phyloP scores from a whole-genome alignment of 208 protist species.

The Leishmania amazonensis region DNA sequence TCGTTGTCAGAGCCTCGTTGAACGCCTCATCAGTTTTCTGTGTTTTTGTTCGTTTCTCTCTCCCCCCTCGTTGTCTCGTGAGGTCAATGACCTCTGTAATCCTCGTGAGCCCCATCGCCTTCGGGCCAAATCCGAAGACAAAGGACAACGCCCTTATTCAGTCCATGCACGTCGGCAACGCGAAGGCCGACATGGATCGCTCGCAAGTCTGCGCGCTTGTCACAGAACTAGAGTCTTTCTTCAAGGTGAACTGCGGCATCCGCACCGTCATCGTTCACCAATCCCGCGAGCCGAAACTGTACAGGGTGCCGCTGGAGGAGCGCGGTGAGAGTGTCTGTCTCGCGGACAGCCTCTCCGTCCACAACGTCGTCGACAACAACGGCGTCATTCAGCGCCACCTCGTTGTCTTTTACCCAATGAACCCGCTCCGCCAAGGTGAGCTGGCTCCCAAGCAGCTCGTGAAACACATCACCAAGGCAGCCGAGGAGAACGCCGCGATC shows the following conservation, averaged over 20 bases:
- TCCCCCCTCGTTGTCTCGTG: neutral
- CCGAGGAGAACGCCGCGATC: conserved; percentile 29
- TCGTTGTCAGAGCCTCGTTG: neutral
- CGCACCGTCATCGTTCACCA: conserved; percentile 30
- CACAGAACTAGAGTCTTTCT: conserved; percentile 21
- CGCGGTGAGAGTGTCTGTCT: conserved; percentile 54
- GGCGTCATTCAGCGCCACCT: conserved; percentile 61
- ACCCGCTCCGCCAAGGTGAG: conserved; percentile 46
- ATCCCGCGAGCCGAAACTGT: conserved; percentile 26
- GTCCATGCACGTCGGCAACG: conserved; percentile 32
- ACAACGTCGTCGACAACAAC: conserved; percentile 66
- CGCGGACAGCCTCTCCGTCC: conserved; percentile 57
- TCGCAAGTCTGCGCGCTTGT: conserved; percentile 32
- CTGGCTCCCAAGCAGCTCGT: conserved; percentile 57
- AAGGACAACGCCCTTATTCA: conserved; percentile 33
- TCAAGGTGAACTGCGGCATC: conserved; percentile 22
- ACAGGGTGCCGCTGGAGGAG: conserved; percentile 33
- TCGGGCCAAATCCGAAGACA: conserved; percentile 25
- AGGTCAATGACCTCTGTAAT: conserved; percentile 37
- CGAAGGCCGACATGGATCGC: conserved; percentile 39
- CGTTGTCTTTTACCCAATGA: conserved; percentile 79
- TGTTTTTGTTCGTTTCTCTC: no score
- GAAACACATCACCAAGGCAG: conserved; percentile 36
- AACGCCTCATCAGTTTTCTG: neutral
- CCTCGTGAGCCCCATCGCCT: conserved; percentile 36